Conservation (phyloP, 495 filamentous ascomycete genomes). For the Penicillium coprophilum region DNA sequence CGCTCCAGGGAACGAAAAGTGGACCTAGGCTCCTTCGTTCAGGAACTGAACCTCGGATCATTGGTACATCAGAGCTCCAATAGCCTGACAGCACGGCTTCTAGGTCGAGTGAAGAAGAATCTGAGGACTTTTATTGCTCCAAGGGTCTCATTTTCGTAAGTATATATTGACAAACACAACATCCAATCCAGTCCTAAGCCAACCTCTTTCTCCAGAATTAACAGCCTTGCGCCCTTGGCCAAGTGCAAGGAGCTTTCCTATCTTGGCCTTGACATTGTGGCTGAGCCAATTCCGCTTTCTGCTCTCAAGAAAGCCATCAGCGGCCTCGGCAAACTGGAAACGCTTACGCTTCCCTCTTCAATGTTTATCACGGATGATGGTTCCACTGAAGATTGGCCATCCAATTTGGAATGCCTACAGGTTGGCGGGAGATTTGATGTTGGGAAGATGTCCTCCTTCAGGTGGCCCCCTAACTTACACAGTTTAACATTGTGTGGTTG, state of each 20-base stretch:
- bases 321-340: constrained; percentile 47
- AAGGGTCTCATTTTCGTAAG: constrained; percentile 60
- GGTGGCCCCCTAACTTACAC: constrained; percentile 33
- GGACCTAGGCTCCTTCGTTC: constrained; percentile 56
- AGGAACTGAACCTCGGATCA: constrained; percentile 54
- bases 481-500: constrained; percentile 31
- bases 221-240: constrained; percentile 61
- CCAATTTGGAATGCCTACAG: constrained; percentile 23
- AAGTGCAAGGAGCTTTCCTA: constrained; percentile 57
- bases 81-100: constrained; percentile 62
- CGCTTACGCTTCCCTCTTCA: constrained; percentile 56
- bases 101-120: constrained; percentile 57
- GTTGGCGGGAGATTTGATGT: constrained; percentile 31
- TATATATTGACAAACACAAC: background rate
- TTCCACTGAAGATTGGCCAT: constrained; percentile 27
- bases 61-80: constrained; percentile 67
- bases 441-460: constrained; percentile 24
- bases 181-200: background rate
- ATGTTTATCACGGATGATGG: constrained; percentile 32
- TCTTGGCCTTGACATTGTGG: constrained; percentile 61
- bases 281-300: constrained; percentile 51
- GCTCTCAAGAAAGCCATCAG: constrained; percentile 54
- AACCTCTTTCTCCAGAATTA: constrained; percentile 36
- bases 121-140: constrained; percentile 66
- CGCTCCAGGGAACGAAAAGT: constrained; percentile 48